Base-by-base conservation (phyloP, 192 early-diverging fungal species). In the Gonapodya prolifera region DNA sequence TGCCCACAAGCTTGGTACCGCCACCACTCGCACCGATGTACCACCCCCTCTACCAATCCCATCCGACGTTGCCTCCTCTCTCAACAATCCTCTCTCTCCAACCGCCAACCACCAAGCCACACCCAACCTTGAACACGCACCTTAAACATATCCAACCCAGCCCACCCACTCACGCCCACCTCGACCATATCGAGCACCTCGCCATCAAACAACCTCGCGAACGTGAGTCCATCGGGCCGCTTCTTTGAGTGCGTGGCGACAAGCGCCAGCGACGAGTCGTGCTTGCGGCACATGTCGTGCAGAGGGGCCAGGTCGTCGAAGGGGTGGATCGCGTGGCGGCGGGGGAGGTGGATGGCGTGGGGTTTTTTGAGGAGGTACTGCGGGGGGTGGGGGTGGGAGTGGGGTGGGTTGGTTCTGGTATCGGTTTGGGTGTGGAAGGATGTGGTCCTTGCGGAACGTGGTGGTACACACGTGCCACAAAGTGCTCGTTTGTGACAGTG, bases 101-200 rank as follows among this genome's bases (percentile, higher is more conserved):
- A 31, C 30, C 1, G 30, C 1, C 30, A 70, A 70, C n/a, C n/a
- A n/a, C n/a, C n/a, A n/a, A n/a, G n/a, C n/a, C n/a, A n/a, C n/a
- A n/a, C 34, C 18, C 2, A 18, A 0, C 18, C n/a, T n/a, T n/a
- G n/a, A n/a, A n/a, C n/a, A n/a, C 69, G 29, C 81, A 83, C 85
- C 82, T 90, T 92, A 78, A 96, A 91, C 34, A 89, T 87, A 69
- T 85, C 84, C 86, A 95, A 91, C 0, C 92, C 82, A 32, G 85
- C 82, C 35, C 87, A 87, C 33, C 89, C 84, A 76, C 91, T 89
- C 23, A 99, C 87, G 2, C 94, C 93, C 35, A 99, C 81, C 83
- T 99, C 98, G 35, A 97, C 82, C 95, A 98, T 96, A 79, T 99
- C 96, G 78, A 99, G 83, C 61, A 98, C 82, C 80, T 95, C 92